Percentiles rank a stretch among this genome's conserved stretches.
These are phyloP conservation scores for Backusella australiensis DNA, from an alignment of 192 early-diverging fungal species.

Conservation along the genomic window DNA sequence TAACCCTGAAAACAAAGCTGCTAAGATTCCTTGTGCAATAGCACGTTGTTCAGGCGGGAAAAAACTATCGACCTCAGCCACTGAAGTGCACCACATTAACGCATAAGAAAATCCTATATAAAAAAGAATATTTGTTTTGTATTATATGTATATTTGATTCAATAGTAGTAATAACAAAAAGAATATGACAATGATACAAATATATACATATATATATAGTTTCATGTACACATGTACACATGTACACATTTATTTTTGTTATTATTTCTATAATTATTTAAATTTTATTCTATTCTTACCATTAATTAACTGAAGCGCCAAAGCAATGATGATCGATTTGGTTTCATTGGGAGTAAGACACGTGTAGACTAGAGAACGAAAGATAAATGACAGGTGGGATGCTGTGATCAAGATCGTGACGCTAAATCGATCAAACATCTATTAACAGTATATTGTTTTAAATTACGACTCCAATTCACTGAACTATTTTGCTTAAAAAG, in stretches of 20 bases:
- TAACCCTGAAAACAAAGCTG: slow-evolving; percentile 22
- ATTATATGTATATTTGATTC: background rate
- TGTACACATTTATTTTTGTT: background rate
- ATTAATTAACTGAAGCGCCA: slow-evolving; percentile 20
- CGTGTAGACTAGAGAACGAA: slow-evolving; percentile 23
- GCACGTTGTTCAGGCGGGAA: slow-evolving; percentile 26
- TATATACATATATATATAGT: background rate
- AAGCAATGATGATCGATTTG: slow-evolving; percentile 18
- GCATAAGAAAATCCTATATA: slow-evolving; percentile 17
- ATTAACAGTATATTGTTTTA: slow-evolving; percentile 6
- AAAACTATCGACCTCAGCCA: slow-evolving; percentile 23
- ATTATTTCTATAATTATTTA: slow-evolving; percentile 3
- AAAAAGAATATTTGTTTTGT: background rate
- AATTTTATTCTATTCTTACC: slow-evolving; percentile 3
- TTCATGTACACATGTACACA: background rate
- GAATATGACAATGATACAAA: background rate
- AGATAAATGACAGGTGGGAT: slow-evolving; percentile 19
- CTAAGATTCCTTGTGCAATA: slow-evolving; percentile 32
- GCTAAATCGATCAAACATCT: slow-evolving; percentile 32
- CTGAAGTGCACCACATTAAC: slow-evolving; percentile 23
- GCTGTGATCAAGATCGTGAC: slow-evolving; percentile 23
- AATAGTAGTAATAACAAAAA: background rate
- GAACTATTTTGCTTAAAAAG: background rate
- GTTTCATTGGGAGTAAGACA: slow-evolving; percentile 7
- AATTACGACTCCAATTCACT: background rate